Evolutionary conservation across 352 stramenopile species (phyloP), one percentile per base, ranked within the genome.

Genomic region (Globisporangium okanoganense): DNA sequence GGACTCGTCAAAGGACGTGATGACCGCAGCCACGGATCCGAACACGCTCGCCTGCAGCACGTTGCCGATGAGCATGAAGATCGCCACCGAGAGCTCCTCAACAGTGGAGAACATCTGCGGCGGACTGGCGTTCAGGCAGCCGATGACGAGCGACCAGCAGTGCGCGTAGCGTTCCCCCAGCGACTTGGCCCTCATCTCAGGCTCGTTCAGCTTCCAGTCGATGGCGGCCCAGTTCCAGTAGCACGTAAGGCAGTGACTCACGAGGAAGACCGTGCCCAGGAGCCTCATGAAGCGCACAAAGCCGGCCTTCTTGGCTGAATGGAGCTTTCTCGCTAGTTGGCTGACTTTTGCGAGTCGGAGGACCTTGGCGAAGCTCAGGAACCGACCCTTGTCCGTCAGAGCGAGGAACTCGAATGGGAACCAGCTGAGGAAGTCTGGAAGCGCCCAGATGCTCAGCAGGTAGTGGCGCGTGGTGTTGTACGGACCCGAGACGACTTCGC

Each of bases 31-130:
- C 0, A 90, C 76, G 1, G 78, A 85, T 9, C 80, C 80, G 24
- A 90, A 90, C 5, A 90, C 81, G 35, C 70, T 88, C 24, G 81
- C 81, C 64, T 90, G 81, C 3, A 88, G 55, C 29, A 87, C 62
- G 47, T 90, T 90, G 2, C 81, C 78, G 22, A 85, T 75, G 5
- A 90, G 66, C 80, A 90, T 90, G 66, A 90, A 86, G n/a, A 73
- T 65, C 4, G 76, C 78, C 10, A 90, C 78, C 0, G 78, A 84
- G 43, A 88, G 62, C 48, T 87, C 60, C 43, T 90, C 76, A 2
- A 66, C 53, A 0, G 69, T 59, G 7, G 73, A 76, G 67, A 70
- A 85, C 77, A 87, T 87, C 14, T 48, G 9, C 4, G 80, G 80
- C 9, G 79, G 79, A 50, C 78, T 88, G 16, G 78, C 74, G 61